These are phyloP conservation scores for Candolleomyces aberdarensis DNA, from an alignment of 768 basidiomycete species.

Conservation along the genomic window DNA sequence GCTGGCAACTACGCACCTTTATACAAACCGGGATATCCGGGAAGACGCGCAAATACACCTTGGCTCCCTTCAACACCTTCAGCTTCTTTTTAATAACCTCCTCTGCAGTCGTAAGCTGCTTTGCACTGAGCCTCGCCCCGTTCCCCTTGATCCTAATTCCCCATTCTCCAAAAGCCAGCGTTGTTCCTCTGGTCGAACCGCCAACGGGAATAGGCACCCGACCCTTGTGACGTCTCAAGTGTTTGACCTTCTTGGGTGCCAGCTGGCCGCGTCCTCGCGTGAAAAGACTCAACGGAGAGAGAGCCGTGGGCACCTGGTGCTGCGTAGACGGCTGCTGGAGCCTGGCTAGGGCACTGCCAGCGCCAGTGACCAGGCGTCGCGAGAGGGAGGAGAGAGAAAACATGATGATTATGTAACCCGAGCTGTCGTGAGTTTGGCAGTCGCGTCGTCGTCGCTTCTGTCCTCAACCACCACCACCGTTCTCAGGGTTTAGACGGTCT, in stretches of 20 bases:
- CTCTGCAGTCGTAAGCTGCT: constrained; percentile 84
- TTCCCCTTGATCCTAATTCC: constrained; percentile 83
- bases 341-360: constrained; percentile 8
- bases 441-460: neutral
- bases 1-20: constrained; percentile 54
- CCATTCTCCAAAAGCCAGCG: constrained; percentile 88
- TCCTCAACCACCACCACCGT: neutral
- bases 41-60: constrained; percentile 87
- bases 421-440: neutral
- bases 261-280: constrained; percentile 57
- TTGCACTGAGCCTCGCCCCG: constrained; percentile 79
- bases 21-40: constrained; percentile 97
- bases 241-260: constrained; percentile 80
- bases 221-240: constrained; percentile 89
- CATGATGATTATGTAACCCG: constrained; percentile 31
- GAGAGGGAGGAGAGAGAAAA: constrained; percentile 42
- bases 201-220: constrained; percentile 81
- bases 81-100: constrained; percentile 88
- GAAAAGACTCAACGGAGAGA: constrained; percentile 35
- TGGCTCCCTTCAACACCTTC: constrained; percentile 84
- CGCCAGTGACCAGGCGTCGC: constrained; percentile 23
- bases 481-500: neutral
- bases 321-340: constrained; percentile 15
- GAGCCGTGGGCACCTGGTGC: constrained; percentile 21
- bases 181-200: constrained; percentile 91